Base-by-base conservation (phyloP, 1,284 basidiomycete genomes). In the Sphagnurus paluster region DNA sequence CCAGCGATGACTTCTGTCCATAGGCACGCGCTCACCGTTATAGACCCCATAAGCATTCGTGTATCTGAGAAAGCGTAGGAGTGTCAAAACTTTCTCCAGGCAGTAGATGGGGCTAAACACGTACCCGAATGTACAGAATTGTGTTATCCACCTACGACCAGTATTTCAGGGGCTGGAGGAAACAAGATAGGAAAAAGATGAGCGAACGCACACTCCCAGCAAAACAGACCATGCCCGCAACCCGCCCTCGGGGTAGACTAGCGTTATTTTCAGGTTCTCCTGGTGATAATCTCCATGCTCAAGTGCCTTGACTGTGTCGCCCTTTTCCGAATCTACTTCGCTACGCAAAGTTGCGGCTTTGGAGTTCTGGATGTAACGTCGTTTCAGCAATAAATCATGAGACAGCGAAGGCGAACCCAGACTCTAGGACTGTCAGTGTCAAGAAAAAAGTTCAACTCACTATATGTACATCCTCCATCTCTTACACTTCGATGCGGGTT, bases 41-140 rank as follows among this genome's bases (percentile, higher is more conserved):
- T 71, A 72, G 19, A 70, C 68, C 0, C 68, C 70, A 54, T 67
- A 68, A 1, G 67, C 62, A 50, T 69, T 69, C 2, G 64, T 67
- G 46, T 72, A 71, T 8, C 69, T 71, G 42, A n/a, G 11, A 26
- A 20, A 10, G 21, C 21, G 23, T n/a, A 7, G 17, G 23, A 17
- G 37, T 25, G 17, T 11, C 17, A 5, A 5, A 35, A 11, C 8
- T 28, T 6, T 13, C 26, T 6, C 26, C 17, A 20, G n/a, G 3
- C 29, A 32, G 23, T 30, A 33, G 13, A 44, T 32, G 8, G 38
- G 16, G 16, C 5, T 11, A 14, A 19, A 8, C 4, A 48, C 56
- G 23, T 43, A 71, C 69, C 70, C 69, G 50, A 70, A 69, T 14
- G 66, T 64, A 30, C 59, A 60, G 43, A 69, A 66, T 44, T 72